Percentiles rank a stretch among this genome's conserved stretches.
Conservation (phyloP, 192 early-diverging fungal genomes). For the Bifiguratus adelaidae region DNA sequence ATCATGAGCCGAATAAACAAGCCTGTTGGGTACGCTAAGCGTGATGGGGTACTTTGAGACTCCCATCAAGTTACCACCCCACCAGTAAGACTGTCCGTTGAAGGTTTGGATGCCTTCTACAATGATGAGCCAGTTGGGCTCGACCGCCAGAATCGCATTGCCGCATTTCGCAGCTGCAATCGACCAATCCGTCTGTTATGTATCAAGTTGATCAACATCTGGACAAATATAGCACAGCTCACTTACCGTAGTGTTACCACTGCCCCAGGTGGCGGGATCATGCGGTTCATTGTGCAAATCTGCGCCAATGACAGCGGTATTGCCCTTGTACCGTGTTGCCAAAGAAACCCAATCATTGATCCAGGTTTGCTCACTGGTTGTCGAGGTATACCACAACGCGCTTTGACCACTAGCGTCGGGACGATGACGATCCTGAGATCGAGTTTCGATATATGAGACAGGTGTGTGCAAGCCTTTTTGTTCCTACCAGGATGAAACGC, state of each 20-base stretch:
- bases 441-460: too few species aligned
- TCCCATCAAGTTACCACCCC: slow-evolving; percentile 12
- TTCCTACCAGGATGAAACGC: slow-evolving; percentile 14
- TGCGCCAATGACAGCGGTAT: slow-evolving; percentile 10
- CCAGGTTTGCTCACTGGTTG: slow-evolving; percentile 16
- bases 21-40: slow-evolving; percentile 15
- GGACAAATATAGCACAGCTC: too few species aligned
- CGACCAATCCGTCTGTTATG: too few species aligned
- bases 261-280: slow-evolving; percentile 15
- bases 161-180: slow-evolving; percentile 12
- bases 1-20: slow-evolving; percentile 11
- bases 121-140: slow-evolving; percentile 18
- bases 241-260: slow-evolving; percentile 8
- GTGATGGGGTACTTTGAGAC: slow-evolving; percentile 6
- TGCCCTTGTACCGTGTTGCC: slow-evolving; percentile 13
- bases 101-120: slow-evolving; percentile 12
- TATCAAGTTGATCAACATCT: too few species aligned
- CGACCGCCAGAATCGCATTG: slow-evolving; percentile 12
- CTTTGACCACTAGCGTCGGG: slow-evolving; percentile 11
- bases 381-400: slow-evolving; percentile 13
- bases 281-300: slow-evolving; percentile 19
- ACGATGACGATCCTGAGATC: slow-evolving; percentile 14
- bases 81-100: slow-evolving; percentile 12
- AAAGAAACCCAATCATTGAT: slow-evolving; percentile 19
- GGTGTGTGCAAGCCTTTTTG: too few species aligned